Percentiles rank a stretch among this genome's conserved stretches.
phyloP scores from a whole-genome alignment of 495 filamentous ascomycete species.

The Choiromyces venosus region DNA sequence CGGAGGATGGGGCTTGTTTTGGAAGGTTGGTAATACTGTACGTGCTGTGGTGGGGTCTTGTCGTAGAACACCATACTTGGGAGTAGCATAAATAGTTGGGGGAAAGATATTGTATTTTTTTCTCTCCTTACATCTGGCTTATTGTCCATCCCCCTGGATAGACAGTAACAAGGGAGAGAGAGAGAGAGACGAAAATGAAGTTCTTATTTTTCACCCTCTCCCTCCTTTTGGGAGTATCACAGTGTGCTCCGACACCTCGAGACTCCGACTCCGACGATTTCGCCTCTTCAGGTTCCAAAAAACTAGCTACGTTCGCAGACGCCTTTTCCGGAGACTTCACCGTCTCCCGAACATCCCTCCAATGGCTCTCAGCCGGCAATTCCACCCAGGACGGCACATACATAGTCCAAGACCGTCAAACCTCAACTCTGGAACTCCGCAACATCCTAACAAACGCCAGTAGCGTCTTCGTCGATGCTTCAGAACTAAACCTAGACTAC shows the following conservation, averaged over 20 bases:
- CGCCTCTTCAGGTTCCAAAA: slow-evolving; percentile 7
- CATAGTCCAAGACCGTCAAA: slow-evolving; percentile 37
- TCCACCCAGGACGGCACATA: slow-evolving; percentile 52
- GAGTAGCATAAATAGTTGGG: too few species aligned
- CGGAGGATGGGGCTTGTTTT: not conserved
- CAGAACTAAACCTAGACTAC: slow-evolving; percentile 28
- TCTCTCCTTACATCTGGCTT: too few species aligned
- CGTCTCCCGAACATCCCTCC: slow-evolving; percentile 44
- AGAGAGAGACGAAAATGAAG: not conserved
- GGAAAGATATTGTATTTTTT: too few species aligned
- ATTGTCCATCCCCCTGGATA: too few species aligned
- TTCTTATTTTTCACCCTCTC: too few species aligned
- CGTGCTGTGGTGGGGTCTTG: not conserved
- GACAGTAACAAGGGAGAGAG: too few species aligned
- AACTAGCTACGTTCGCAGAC: slow-evolving; percentile 48
- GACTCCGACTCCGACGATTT: too few species aligned
- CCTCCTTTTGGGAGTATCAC: too few species aligned
- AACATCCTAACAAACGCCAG: slow-evolving; percentile 49
- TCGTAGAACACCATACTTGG: too few species aligned
- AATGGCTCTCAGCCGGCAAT: slow-evolving; percentile 45
- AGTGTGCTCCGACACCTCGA: too few species aligned
- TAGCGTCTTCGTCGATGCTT: slow-evolving; percentile 47
- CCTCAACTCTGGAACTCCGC: slow-evolving; percentile 48
- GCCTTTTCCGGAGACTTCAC: slow-evolving; percentile 43
- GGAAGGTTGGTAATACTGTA: not conserved